Conservation (phyloP, 2,329 filamentous ascomycete species). For the Fusarium sp. region DNA sequence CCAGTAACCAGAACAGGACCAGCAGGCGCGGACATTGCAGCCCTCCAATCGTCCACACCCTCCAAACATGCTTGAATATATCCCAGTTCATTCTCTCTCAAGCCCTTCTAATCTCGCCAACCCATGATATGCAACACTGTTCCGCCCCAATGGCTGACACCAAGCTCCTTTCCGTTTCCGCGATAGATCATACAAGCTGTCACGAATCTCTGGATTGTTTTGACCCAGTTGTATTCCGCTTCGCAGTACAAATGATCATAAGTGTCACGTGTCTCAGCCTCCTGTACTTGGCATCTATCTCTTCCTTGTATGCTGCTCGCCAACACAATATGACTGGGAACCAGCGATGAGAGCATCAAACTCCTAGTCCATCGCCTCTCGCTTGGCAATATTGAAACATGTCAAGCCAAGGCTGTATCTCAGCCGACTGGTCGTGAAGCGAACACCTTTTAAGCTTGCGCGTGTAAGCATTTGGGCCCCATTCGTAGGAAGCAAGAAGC, state of each 20-base stretch:
- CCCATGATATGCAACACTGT: background rate
- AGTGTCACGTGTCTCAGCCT: background rate
- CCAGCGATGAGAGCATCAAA: background rate
- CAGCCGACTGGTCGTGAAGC: background rate
- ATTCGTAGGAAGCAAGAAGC: background rate
- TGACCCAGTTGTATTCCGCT: background rate
- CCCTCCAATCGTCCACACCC: background rate
- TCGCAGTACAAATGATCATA: background rate
- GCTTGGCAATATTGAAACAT: background rate
- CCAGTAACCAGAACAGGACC: background rate
- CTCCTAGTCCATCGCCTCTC: background rate
- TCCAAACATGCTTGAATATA: background rate
- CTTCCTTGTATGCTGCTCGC: background rate
- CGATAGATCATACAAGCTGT: background rate
- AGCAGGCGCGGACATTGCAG: background rate
- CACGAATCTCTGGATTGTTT: background rate
- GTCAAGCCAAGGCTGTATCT: background rate
- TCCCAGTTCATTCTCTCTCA: background rate
- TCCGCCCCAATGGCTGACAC: background rate
- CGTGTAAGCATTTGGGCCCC: background rate
- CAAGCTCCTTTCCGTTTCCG: background rate
- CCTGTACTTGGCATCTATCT: background rate
- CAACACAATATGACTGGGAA: background rate
- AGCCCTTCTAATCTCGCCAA: background rate
- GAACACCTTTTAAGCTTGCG: background rate